Evolutionary conservation across 2,329 filamentous ascomycete genomes (phyloP), one percentile per base, ranked within the genome.

Genomic region (Ceratocystis cacaofunesta): DNA sequence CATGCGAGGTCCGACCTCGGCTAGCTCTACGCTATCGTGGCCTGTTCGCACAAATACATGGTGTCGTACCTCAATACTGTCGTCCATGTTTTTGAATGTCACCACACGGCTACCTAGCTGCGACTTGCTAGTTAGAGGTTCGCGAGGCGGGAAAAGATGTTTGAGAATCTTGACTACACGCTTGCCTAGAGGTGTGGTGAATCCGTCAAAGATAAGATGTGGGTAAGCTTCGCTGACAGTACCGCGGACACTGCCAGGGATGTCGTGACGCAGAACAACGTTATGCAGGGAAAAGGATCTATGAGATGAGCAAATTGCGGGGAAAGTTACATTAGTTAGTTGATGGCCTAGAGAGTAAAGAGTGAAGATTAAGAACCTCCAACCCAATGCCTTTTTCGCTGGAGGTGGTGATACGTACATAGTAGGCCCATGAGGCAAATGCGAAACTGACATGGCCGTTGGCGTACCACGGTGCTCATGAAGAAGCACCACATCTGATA

Each of bases 391-490:
- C 36, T 41, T 41, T 8, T 7, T 19, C 43, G 8, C 28, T 10
- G 30, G 15, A 32, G 15, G 41, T 32, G 25, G 85, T 69, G 92
- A 82, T n/a, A 68, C 67, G 5, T 66, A 68, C 6, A 77, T 71
- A 2, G 76, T 96, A 0, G 91, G 91, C 0, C 92, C 91, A 72
- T 95, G 90, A 1, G 91, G 91, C 61, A 95, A 85, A 72, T 96
- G 91, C 0, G 87, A 91, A 46, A 96, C 78, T 1, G 90, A 95
- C 70, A 99, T 78, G 1, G 91, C 92, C 0, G 92, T 96, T 0
- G 94, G 94, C 0, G 88, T 92, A 71, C 92, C 92, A 73, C 94
- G 84, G 75, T 96, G 92, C 73, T 97, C 94, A 74, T 96, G 92
- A 1, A 96, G 81, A 1, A 96, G 80, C 22, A 97, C 79, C 69